Percentiles rank a stretch among this genome's conserved stretches.
These are phyloP conservation scores for Aspergillus fumigatiaffinis DNA, from an alignment of 2,329 filamentous ascomycete species.

Conservation along the genomic window DNA sequence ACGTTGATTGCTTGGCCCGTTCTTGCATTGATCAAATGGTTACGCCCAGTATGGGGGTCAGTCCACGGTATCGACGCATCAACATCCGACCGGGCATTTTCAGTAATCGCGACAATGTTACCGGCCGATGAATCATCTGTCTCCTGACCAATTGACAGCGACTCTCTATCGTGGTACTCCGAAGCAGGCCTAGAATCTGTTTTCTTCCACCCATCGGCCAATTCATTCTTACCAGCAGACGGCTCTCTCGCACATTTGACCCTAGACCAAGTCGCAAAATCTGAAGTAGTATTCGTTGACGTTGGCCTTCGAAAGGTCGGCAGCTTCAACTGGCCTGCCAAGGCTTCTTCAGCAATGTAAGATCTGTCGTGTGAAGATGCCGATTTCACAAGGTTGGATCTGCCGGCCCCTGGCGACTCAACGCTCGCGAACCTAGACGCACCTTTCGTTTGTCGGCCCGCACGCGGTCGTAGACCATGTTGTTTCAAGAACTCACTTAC, in stretches of 20 bases:
- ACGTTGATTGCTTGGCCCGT: slow-evolving; percentile 30
- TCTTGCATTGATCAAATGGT: slow-evolving; percentile 29
- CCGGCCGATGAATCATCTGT: background rate
- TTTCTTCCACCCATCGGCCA: background rate
- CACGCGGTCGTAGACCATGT: slow-evolving; percentile 62
- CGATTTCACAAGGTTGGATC: background rate
- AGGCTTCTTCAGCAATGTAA: slow-evolving; percentile 21
- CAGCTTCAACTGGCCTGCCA: slow-evolving; percentile 25
- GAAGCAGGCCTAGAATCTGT: slow-evolving; percentile 1
- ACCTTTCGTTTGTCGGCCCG: slow-evolving; percentile 17
- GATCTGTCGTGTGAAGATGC: background rate
- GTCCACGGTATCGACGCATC: slow-evolving; percentile 48
- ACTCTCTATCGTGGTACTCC: background rate
- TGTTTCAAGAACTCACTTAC: slow-evolving; percentile 71
- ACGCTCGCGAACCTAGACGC: background rate
- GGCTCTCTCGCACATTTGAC: slow-evolving; percentile 34
- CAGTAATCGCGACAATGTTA: background rate
- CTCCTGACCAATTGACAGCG: background rate
- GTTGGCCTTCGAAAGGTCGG: slow-evolving; percentile 22
- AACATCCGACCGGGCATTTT: background rate
- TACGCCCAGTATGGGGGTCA: slow-evolving; percentile 53
- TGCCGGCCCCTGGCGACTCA: background rate
- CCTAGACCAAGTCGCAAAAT: slow-evolving; percentile 40
- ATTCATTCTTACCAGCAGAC: background rate
- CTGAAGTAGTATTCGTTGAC: slow-evolving; percentile 7